phyloP scores from a whole-genome alignment of 1,284 basidiomycete species.

The Malassezia sympodialis region DNA sequence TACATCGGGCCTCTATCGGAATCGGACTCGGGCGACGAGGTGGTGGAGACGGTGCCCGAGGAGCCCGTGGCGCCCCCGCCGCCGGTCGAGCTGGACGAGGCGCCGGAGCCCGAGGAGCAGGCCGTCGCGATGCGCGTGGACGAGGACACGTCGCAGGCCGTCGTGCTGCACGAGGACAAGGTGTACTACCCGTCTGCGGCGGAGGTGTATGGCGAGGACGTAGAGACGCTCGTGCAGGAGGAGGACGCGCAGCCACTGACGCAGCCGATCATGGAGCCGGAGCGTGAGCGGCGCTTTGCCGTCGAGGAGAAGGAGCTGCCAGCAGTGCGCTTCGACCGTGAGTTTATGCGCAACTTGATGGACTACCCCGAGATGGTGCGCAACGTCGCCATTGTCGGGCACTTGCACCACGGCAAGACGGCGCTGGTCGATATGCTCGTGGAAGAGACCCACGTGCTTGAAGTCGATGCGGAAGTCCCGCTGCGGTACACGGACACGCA shows the following conservation, averaged over 20 bases:
- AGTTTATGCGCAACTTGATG: constrained; percentile 85
- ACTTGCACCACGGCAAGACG: constrained; percentile 96
- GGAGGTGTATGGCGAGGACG: constrained; percentile 84
- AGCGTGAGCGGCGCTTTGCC: constrained; percentile 81
- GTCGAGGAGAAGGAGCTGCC: constrained; percentile 52
- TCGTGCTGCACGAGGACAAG: constrained; percentile 91
- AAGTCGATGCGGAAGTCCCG: constrained; percentile 46
- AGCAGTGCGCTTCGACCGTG: constrained; percentile 49
- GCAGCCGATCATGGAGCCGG: constrained; percentile 88
- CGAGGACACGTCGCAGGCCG: constrained; percentile 61
- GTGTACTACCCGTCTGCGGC: constrained; percentile 89
- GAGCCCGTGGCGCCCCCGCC: background rate
- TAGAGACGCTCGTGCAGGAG: constrained; percentile 94
- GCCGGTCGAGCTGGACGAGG: constrained; percentile 8
- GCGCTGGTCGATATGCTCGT: constrained; percentile 92
- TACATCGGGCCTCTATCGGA: constrained; percentile 47
- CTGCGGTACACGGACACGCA: constrained; percentile 93
- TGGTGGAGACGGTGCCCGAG: constrained; percentile 57
- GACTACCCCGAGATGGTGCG: constrained; percentile 87
- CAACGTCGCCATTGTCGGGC: constrained; percentile 55
- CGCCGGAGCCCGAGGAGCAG: constrained; percentile 48
- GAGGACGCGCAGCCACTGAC: constrained; percentile 91
- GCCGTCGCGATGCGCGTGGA: constrained; percentile 34
- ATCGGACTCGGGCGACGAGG: constrained; percentile 47
- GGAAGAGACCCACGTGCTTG: constrained; percentile 87